Conservation (phyloP, 345 rosid species). For the Combretum micranthum region DNA sequence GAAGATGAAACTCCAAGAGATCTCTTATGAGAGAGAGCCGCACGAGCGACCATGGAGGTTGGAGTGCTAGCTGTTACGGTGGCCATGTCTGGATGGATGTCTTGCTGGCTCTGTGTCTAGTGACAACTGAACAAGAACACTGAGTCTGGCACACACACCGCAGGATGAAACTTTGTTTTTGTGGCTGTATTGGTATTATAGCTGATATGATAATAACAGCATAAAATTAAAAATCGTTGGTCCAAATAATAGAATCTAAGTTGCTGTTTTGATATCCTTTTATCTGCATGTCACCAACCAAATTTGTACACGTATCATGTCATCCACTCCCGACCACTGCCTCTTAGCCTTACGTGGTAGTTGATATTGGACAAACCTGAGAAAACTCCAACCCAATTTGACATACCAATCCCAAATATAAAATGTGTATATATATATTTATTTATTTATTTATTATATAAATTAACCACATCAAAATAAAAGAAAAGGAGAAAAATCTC, state of each 20-base stretch:
- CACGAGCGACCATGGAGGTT: conserved; percentile 39
- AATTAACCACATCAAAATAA: too few relatives aligned
- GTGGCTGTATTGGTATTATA: neutral
- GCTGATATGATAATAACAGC: neutral
- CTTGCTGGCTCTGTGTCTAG: conserved; percentile 1
- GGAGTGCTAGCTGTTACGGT: conserved; percentile 40
- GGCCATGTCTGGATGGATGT: conserved; percentile 38
- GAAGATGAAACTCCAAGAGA: conserved; percentile 35
- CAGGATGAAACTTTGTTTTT: neutral
- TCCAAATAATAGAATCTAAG: conserved; percentile 11
- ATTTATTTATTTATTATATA: too few relatives aligned
- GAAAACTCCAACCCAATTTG: too few relatives aligned
- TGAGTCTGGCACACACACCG: neutral
- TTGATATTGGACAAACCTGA: neutral
- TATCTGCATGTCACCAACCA: conserved; percentile 53
- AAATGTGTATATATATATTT: too few relatives aligned
- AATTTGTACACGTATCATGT: conserved; percentile 48
- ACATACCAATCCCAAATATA: too few relatives aligned
- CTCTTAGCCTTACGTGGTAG: neutral
- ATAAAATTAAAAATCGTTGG: neutral
- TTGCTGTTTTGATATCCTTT: conserved; percentile 39
- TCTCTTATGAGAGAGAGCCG: conserved; percentile 35
- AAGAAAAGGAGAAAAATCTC: too few relatives aligned
- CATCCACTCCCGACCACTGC: conserved; percentile 16
- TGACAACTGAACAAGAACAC: neutral